Percentiles rank a stretch among this genome's conserved stretches.
Conservation (phyloP, 352 stramenopile species). For the Blastocystis sp. region DNA sequence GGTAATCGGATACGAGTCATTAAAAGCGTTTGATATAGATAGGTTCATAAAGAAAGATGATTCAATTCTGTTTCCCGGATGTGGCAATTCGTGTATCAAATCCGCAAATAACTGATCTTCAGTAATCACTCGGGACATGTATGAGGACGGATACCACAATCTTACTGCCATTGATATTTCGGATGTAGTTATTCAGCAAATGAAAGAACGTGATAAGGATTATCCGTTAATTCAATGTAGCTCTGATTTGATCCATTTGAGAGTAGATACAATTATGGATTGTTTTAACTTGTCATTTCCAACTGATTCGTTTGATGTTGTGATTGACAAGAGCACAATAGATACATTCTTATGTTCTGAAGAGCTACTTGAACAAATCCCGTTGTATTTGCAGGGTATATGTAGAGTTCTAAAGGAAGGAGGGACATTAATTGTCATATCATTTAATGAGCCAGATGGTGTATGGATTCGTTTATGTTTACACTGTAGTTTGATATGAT, state of each 20-base stretch:
- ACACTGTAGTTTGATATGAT: slow-evolving; percentile 28
- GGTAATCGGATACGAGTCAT: slow-evolving; percentile 8
- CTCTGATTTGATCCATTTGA: neutral
- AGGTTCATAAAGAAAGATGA: slow-evolving; percentile 33
- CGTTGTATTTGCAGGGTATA: slow-evolving; percentile 35
- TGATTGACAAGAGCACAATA: slow-evolving; percentile 50
- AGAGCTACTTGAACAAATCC: slow-evolving; percentile 17
- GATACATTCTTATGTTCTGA: slow-evolving; percentile 56
- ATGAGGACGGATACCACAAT: slow-evolving; percentile 19
- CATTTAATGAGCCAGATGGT: slow-evolving; percentile 23
- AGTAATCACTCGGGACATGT: slow-evolving; percentile 38
- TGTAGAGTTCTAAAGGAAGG: neutral
- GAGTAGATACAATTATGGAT: slow-evolving; percentile 39
- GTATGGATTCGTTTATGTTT: neutral
- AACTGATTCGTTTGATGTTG: neutral
- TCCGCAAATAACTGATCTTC: neutral
- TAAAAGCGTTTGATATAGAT: slow-evolving; percentile 44
- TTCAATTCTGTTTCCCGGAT: slow-evolving; percentile 20
- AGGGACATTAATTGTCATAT: neutral
- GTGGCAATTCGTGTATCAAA: neutral
- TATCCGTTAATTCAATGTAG: neutral
- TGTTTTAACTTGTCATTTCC: slow-evolving; percentile 39
- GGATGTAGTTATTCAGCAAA: slow-evolving; percentile 32
- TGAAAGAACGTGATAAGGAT: neutral
- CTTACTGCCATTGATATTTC: slow-evolving; percentile 52